These are phyloP conservation scores for Schoenoplectus tabernaemontani DNA, from an alignment of 202 grass and related monocot species.

Conservation along the genomic window DNA sequence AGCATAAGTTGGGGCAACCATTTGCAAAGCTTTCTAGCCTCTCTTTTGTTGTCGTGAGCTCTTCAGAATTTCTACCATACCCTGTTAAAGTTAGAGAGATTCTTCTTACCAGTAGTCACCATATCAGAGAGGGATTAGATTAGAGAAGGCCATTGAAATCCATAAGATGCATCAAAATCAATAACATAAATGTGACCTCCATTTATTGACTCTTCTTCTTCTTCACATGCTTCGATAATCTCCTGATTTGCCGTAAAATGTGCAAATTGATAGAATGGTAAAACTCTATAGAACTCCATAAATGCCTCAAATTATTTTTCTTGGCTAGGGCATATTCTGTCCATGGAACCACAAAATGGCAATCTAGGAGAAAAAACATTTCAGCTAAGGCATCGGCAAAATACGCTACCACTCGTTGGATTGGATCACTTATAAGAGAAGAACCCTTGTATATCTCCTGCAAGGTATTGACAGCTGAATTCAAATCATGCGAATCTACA, in stretches of 20 bases:
- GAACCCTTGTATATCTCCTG: slow-evolving; percentile 42
- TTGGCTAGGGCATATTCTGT: background rate
- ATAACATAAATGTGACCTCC: slow-evolving; percentile 44
- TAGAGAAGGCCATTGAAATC: slow-evolving; percentile 92
- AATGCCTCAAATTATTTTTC: slow-evolving; percentile 43
- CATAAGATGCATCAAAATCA: slow-evolving; percentile 69
- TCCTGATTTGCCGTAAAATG: slow-evolving; percentile 96
- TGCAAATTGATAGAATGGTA: slow-evolving; percentile 63
- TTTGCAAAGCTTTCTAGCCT: slow-evolving; percentile 49
- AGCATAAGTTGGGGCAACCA: slow-evolving; percentile 39
- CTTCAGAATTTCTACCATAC: slow-evolving; percentile 33
- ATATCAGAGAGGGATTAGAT: slow-evolving; percentile 71
- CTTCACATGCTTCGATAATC: slow-evolving; percentile 70
- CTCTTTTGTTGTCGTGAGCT: slow-evolving; percentile 49
- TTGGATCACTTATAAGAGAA: slow-evolving; percentile 42
- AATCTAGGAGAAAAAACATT: slow-evolving; percentile 12
- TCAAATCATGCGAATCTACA: slow-evolving; percentile 21
- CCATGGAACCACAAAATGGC: background rate
- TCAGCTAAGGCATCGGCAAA: slow-evolving; percentile 53
- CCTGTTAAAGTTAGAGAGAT: slow-evolving; percentile 65
- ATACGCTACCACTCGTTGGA: slow-evolving; percentile 46
- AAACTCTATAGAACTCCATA: slow-evolving; percentile 66
- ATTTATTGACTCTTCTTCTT: slow-evolving; percentile 12
- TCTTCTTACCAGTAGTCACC: slow-evolving; percentile 11
- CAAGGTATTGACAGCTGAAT: slow-evolving; percentile 29